These are phyloP conservation scores for Multifurca ochricompacta DNA, from an alignment of 768 basidiomycete species.

Conservation along the genomic window DNA sequence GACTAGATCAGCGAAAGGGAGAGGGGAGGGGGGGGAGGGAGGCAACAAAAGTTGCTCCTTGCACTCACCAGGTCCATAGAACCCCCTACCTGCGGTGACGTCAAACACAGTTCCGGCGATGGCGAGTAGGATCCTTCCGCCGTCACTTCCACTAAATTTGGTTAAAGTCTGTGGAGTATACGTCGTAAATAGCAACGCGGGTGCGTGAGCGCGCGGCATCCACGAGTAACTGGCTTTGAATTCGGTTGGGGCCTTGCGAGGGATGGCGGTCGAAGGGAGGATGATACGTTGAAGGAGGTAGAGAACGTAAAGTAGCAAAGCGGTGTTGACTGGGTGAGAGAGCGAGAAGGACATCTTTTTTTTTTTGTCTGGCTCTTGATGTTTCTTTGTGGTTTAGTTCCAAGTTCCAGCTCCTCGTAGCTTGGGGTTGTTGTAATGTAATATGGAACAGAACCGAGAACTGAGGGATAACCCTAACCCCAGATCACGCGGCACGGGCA, in stretches of 20 bases:
- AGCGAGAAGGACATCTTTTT: slow-evolving; percentile 36
- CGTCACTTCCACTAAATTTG: slow-evolving; percentile 56
- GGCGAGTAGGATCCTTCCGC: slow-evolving; percentile 72
- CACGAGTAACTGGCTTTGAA: slow-evolving; percentile 86
- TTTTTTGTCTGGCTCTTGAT: too few species aligned
- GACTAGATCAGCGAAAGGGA: background rate
- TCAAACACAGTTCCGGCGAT: slow-evolving; percentile 90
- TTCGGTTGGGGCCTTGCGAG: slow-evolving; percentile 48
- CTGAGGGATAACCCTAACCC: too few species aligned
- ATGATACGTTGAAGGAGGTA: slow-evolving; percentile 70
- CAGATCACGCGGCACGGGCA: too few species aligned
- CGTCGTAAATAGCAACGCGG: slow-evolving; percentile 65
- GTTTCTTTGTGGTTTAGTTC: too few species aligned
- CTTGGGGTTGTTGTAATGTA: too few species aligned
- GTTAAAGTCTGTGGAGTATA: slow-evolving; percentile 74
- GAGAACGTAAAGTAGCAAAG: slow-evolving; percentile 67
- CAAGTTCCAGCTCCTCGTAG: too few species aligned
- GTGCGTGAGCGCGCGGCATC: slow-evolving; percentile 79
- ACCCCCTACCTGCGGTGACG: slow-evolving; percentile 79
- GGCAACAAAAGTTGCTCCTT: background rate
- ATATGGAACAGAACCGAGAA: too few species aligned
- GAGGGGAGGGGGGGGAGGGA: too few species aligned
- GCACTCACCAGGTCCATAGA: slow-evolving; percentile 87
- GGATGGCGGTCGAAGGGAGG: slow-evolving; percentile 53
- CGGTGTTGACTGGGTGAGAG: slow-evolving; percentile 74